Percentiles rank a stretch among this genome's conserved stretches.
Conservation (phyloP, 2,329 filamentous ascomycete species). For the Colletotrichum brevisporum region DNA sequence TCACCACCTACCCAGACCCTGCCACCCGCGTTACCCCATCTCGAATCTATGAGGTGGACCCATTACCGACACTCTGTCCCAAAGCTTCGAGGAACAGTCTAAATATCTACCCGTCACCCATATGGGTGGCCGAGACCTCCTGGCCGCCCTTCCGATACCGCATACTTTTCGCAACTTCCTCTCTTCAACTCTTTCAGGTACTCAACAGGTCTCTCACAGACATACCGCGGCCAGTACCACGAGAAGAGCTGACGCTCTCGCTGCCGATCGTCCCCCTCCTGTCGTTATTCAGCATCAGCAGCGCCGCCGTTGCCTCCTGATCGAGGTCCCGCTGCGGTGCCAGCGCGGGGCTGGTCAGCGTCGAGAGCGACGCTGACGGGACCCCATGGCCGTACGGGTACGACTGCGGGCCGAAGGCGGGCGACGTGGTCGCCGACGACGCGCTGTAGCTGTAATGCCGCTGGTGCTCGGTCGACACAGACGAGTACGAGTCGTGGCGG, state of each 20-base stretch:
- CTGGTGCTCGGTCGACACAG: constrained; percentile 59
- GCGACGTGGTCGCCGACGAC: constrained; percentile 66
- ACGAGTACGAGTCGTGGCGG: constrained; percentile 69
- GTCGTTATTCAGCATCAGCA: constrained; percentile 90
- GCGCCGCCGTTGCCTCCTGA: constrained; percentile 86
- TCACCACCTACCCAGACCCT: not conserved
- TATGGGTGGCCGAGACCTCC: too few relatives aligned
- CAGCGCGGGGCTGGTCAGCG: constrained; percentile 71
- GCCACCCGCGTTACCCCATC: not conserved
- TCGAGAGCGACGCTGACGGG: constrained; percentile 62
- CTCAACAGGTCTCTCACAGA: constrained; percentile 70
- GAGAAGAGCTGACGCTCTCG: constrained; percentile 50
- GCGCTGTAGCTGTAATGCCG: constrained; percentile 64
- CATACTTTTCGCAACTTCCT: not conserved
- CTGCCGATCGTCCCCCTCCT: constrained; percentile 65
- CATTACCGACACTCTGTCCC: not conserved
- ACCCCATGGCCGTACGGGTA: constrained; percentile 58
- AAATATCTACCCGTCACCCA: not conserved
- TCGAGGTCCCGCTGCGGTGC: constrained; percentile 70
- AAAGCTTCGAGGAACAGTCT: not conserved
- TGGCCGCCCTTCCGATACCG: not conserved
- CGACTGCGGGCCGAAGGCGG: constrained; percentile 68
- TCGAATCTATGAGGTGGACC: not conserved
- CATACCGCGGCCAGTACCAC: constrained; percentile 59
- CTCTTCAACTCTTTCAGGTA: constrained; percentile 52